Evolutionary conservation across 139 green algal genomes (phyloP), one percentile per base, ranked within the genome.

Genomic region (Klebsormidium nitens): DNA sequence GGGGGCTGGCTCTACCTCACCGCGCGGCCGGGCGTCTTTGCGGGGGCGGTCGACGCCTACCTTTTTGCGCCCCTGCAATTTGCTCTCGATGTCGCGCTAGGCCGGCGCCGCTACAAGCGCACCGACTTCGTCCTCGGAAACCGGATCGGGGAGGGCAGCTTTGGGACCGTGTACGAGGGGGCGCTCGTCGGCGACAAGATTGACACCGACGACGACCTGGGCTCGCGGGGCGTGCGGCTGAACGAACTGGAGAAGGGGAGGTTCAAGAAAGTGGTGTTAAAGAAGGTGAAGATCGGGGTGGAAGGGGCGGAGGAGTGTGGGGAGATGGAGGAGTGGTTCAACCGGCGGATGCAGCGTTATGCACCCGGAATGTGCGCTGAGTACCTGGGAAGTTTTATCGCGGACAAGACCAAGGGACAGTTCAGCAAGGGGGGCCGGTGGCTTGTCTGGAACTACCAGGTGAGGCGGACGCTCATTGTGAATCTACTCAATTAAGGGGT

Each of bases 401-500:
- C 64, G 39, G 72, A 79, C 38, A 47, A 59, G 36, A 75, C 48
- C 11, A 29, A 47, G 0, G 72, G 47, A 8, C 59, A 73, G 59
- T 75, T 75, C 66, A 29, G 26, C 5, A n/a, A 77, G n/a, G 71
- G 71, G 5, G 71, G 71, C 26, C 19, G 38, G 29, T 79, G 71
- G 71, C 71, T 79, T 32, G 71, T 79, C 28, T 79, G 71, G 71
- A 69, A 57, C 52, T 79, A 76, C 38, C 65, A 79, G 71, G 71
- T 79, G 47, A 47, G 64, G 17, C 23, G 23, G 23, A 55, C 46
- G 23, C 46, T 55, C 23, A 23, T 23, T 55, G 46, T 23, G 23
- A 55, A 23, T 55, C 23, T 55, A 23, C 46, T 31, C 46, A 55
- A 31, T 55, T 23, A 55, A 23, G 23, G 23, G 46, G 23, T 55